Base-by-base conservation (phyloP, 78 protist species). In the Cavenderia fasciculata region DNA sequence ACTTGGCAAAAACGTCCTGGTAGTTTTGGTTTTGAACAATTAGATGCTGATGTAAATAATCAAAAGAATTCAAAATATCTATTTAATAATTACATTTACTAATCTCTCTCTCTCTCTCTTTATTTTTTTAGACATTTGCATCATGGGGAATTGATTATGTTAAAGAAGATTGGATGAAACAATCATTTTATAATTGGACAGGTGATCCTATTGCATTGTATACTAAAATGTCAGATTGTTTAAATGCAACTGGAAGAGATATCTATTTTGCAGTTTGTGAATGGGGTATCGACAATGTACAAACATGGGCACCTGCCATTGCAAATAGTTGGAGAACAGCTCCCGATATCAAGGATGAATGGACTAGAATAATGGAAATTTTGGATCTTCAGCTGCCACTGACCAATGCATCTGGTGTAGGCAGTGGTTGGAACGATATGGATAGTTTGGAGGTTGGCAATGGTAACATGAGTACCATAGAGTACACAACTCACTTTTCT, bases 241-340 rank as follows among this genome's bases (percentile, higher is more conserved):
- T 95, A 19, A 74, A 86, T 46, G 41, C 62, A 19, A 73, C 87
- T 0, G 95, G 95, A 0, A 62, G 95, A 43, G 92, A 40, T 41
- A 95, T 95, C 49, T 74, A 77, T 57, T 95, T 92, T 51, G 6
- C 36, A 10, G 6, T 61, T 19, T 95, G 97, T 59, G 96, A 95
- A 25, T 95, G 97, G 97, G 95, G 97, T 12, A 18, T 21, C n/a
- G 74, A 86, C 2, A 18, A 51, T 12, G 84, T 91, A 23, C 47
- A 62, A 44, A n/a, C 18, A 0, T 95, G 94, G 94, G 94, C 85
- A 1, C 36, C 36, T 0, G 19, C 44, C 4, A 49, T 93, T 31
- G 97, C 90, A 44, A 95, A 95, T 69, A 41, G 74, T 31, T 95
- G 96, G 95, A 74, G 97, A 71, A 95, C 94, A 2, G 84, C 97